phyloP scores from a whole-genome alignment of 2,329 filamentous ascomycete species.

The Scedosporium minutisporum region DNA sequence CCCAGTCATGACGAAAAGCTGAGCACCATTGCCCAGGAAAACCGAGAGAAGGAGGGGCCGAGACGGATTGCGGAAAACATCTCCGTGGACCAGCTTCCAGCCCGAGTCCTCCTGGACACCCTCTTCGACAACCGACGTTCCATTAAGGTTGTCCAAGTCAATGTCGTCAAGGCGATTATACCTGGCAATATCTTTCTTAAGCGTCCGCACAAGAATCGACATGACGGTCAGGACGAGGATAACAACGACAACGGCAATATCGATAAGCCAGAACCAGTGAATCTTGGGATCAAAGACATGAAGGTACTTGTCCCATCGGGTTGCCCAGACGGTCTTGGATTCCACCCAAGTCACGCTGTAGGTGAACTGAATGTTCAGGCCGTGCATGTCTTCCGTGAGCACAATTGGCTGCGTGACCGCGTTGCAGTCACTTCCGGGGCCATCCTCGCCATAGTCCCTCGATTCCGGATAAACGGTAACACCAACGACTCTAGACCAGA shows the following conservation, averaged over 20 bases:
- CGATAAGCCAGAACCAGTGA: conserved; percentile 97
- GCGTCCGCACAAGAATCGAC: conserved; percentile 78
- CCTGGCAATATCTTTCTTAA: conserved; percentile 90
- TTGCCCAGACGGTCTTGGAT: conserved; percentile 84
- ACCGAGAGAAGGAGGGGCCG: conserved; percentile 78
- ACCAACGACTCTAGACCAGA: conserved; percentile 66
- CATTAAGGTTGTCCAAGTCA: conserved; percentile 79
- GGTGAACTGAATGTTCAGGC: conserved; percentile 68
- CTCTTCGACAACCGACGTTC: conserved; percentile 69
- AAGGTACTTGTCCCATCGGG: conserved; percentile 96
- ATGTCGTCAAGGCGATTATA: conserved; percentile 94
- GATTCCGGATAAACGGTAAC: conserved; percentile 81
- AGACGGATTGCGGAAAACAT: conserved; percentile 85
- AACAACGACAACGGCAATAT: conserved; percentile 88
- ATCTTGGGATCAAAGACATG: conserved; percentile 97
- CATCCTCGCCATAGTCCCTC: conserved; percentile 38
- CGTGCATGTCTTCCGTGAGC: conserved; percentile 43
- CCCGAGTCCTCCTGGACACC: conserved; percentile 95
- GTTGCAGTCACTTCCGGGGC: conserved; percentile 54
- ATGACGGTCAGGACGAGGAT: conserved; percentile 86
- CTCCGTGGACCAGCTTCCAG: conserved; percentile 96
- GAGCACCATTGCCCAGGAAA: conserved; percentile 83
- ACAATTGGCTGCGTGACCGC: conserved; percentile 46
- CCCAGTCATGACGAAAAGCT: conserved; percentile 96
- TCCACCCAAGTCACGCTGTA: conserved; percentile 87